Conservation (phyloP, 2,329 filamentous ascomycete species). For the Sporothrix curviconia region DNA sequence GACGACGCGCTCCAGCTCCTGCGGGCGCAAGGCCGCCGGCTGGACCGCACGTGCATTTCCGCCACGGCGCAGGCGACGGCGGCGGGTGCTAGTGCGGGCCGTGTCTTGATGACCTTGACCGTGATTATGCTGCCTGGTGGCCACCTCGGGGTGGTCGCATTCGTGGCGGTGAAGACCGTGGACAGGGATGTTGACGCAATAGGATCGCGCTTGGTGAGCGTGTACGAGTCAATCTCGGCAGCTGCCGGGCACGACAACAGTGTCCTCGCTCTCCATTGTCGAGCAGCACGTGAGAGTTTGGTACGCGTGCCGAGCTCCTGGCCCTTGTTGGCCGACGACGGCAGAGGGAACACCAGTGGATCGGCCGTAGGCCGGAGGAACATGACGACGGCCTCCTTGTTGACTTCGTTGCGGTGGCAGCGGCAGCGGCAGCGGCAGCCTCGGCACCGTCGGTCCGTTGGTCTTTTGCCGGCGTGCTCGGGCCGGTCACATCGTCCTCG, state of each 20-base stretch:
- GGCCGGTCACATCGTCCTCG: conserved; percentile 31
- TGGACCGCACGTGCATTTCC: conserved; percentile 25
- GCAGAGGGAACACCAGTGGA: conserved; percentile 46
- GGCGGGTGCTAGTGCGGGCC: conserved; percentile 23
- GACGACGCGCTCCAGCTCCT: conserved; percentile 47
- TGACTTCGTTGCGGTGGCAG: conserved; percentile 16
- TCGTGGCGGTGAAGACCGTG: conserved; percentile 44
- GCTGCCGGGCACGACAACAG: conserved; percentile 42
- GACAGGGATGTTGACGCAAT: conserved; percentile 50
- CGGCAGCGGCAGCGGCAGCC: too few species aligned
- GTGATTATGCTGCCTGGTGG: conserved; percentile 47
- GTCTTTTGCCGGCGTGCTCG: conserved; percentile 26
- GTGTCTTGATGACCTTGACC: conserved; percentile 55
- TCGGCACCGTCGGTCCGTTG: conserved; percentile 23
- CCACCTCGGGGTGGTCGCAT: conserved; percentile 45
- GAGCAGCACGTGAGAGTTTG: conserved; percentile 42
- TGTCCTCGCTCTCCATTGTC: conserved; percentile 45
- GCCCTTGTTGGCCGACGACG: conserved; percentile 38
- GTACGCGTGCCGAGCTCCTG: conserved; percentile 36
- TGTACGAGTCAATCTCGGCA: conserved; percentile 48
- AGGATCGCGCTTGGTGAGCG: conserved; percentile 48
- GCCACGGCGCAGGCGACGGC: conserved; percentile 24
- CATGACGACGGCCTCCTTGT: conserved; percentile 49
- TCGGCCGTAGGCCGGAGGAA: conserved; percentile 45
- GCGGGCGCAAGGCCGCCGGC: conserved; percentile 39